These are phyloP conservation scores for Adansonia gregorii DNA, from an alignment of 441 rosid genomes.

Conservation along the genomic window DNA sequence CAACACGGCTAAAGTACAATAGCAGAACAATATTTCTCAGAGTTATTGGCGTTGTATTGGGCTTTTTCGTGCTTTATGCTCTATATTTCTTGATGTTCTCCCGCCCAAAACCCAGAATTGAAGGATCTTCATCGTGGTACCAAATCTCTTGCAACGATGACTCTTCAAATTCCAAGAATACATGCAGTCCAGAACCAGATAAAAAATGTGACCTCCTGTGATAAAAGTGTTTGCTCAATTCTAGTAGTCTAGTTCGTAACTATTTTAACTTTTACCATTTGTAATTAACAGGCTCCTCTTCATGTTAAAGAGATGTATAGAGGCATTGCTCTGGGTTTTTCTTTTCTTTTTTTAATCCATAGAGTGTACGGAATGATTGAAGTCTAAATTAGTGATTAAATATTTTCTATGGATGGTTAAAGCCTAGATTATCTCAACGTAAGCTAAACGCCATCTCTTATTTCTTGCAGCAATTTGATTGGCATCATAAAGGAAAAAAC, in stretches of 20 bases:
- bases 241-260: background rate
- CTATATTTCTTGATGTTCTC: constrained; percentile 15
- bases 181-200: background rate
- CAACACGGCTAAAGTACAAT: background rate
- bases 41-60: background rate
- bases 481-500: no score
- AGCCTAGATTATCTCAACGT: no score
- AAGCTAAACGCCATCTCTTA: no score
- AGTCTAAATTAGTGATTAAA: no score
- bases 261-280: background rate
- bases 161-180: background rate
- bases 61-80: background rate
- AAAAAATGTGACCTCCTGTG: background rate
- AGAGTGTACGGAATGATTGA: background rate
- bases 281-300: background rate
- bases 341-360: background rate
- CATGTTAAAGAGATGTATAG: background rate
- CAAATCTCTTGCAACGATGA: background rate
- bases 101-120: background rate
- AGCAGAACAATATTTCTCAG: background rate
- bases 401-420: background rate
- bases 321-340: background rate
- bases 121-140: background rate
- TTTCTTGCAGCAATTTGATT: no score
- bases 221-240: background rate